Evolutionary conservation across 73 alveolate species (phyloP).

Genomic region (Paramecium primaurelia): DNA sequence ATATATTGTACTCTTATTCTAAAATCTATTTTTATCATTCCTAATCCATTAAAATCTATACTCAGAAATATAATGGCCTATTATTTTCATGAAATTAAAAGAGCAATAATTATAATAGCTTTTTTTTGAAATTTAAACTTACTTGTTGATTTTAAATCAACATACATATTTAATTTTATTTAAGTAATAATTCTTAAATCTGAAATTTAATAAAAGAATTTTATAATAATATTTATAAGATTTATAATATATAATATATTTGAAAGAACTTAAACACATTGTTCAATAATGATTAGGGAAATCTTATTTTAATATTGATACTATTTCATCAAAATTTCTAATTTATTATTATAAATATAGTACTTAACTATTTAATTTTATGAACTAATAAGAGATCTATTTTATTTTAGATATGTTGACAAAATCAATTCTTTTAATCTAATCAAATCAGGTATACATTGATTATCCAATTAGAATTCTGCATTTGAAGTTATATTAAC

Average conservation of each 20-base stretch:
- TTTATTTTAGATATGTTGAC: not conserved
- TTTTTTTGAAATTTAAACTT: not conserved
- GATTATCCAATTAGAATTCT: not conserved
- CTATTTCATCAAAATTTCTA: not conserved
- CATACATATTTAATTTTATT: not conserved
- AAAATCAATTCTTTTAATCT: not conserved
- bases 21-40: too few relatives aligned
- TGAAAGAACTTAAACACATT: not conserved
- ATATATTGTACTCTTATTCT: not conserved
- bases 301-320: not conserved
- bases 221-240: not conserved
- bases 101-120: not conserved
- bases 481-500: not conserved
- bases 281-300: not conserved
- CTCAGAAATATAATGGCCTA: not conserved
- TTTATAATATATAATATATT: not conserved
- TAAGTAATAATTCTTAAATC: not conserved
- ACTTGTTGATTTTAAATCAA: too few relatives aligned
- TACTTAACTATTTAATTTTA: not conserved
- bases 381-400: not conserved
- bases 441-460: not conserved
- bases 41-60: not conserved
- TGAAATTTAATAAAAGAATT: not conserved
- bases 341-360: not conserved
- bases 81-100: too few relatives aligned